Evolutionary conservation across 805 yeast species (phyloP).

Genomic region (Pichia paraexigua): DNA sequence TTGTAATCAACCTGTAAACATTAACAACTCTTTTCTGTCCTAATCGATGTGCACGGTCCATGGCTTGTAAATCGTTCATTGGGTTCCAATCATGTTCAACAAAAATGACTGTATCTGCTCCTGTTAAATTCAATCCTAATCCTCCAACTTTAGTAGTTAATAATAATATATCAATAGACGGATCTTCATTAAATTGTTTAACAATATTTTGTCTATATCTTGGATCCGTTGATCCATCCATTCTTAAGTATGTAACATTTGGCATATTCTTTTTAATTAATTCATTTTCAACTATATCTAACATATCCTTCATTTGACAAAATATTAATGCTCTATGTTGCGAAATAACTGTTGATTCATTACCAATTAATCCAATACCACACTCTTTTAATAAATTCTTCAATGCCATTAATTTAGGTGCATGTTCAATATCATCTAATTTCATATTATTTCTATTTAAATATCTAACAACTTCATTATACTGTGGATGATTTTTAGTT

Average conservation of each 20-base stretch:
- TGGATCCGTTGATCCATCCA: constrained; percentile 93
- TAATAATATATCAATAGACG: constrained; percentile 87
- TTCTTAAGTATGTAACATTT: constrained; percentile 83
- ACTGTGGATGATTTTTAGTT: constrained; percentile 77
- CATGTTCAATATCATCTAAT: constrained; percentile 68
- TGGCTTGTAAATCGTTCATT: constrained; percentile 97
- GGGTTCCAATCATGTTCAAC: constrained; percentile 99
- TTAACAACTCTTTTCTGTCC: constrained; percentile 98
- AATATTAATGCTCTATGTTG: constrained; percentile 94
- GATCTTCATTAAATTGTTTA: constrained; percentile 87
- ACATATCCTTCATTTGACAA: constrained; percentile 96
- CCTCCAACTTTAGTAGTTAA: constrained; percentile 98
- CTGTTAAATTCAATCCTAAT: constrained; percentile 92
- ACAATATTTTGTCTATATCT: constrained; percentile 87
- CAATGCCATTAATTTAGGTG: constrained; percentile 84
- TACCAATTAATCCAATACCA: constrained; percentile 61
- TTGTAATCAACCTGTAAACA: constrained; percentile 89
- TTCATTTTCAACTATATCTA: constrained; percentile 92
- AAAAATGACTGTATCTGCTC: constrained; percentile 98
- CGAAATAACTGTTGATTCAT: constrained; percentile 54
- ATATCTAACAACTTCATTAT: constrained; percentile 53
- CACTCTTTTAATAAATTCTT: constrained; percentile 78
- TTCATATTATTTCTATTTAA: constrained; percentile 51
- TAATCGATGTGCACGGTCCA: constrained; percentile 97
- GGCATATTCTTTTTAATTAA: constrained; percentile 79